phyloP scores from a whole-genome alignment of 2,329 filamentous ascomycete species.

The Penicillium verrucosum region DNA sequence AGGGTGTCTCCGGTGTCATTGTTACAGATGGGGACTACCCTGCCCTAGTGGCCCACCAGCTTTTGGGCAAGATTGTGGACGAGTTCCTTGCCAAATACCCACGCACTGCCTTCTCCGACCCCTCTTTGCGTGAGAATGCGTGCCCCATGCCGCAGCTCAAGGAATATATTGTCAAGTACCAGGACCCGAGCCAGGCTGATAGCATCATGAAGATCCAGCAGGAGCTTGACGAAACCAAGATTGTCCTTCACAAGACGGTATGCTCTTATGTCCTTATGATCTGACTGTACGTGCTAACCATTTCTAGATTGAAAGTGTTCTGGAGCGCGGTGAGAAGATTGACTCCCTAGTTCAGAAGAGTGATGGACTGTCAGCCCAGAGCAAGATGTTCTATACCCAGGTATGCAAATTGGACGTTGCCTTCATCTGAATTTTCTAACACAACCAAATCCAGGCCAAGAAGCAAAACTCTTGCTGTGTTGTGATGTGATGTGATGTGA shows the following conservation, averaged over 20 bases:
- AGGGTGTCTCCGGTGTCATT: slow-evolving; percentile 72
- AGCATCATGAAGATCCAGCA: slow-evolving; percentile 94
- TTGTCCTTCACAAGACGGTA: slow-evolving; percentile 90
- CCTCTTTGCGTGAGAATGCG: slow-evolving; percentile 45
- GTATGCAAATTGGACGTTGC: slow-evolving; percentile 38
- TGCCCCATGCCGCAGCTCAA: slow-evolving; percentile 70
- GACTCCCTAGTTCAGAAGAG: slow-evolving; percentile 92
- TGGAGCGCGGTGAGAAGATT: slow-evolving; percentile 94
- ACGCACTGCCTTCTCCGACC: slow-evolving; percentile 61
- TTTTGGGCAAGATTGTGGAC: slow-evolving; percentile 82
- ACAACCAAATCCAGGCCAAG: slow-evolving; percentile 56
- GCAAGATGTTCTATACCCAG: slow-evolving; percentile 93
- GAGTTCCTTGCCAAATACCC: slow-evolving; percentile 80
- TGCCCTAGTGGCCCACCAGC: slow-evolving; percentile 74
- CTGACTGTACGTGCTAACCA: slow-evolving; percentile 40
- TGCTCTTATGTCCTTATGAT: slow-evolving; percentile 38
- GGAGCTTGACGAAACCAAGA: slow-evolving; percentile 96
- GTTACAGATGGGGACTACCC: slow-evolving; percentile 76
- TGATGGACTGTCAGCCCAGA: slow-evolving; percentile 82
- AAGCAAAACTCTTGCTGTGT: slow-evolving; percentile 76
- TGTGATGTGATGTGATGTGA: slow-evolving; percentile 70
- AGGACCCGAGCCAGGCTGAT: slow-evolving; percentile 84
- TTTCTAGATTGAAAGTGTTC: slow-evolving; percentile 34
- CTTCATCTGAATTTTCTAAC: background rate
- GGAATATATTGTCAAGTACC: slow-evolving; percentile 74